Percentiles rank a stretch among this genome's conserved stretches.
phyloP scores from a whole-genome alignment of 2,329 filamentous ascomycete genomes.

The Nothomitra cinnamomea region DNA sequence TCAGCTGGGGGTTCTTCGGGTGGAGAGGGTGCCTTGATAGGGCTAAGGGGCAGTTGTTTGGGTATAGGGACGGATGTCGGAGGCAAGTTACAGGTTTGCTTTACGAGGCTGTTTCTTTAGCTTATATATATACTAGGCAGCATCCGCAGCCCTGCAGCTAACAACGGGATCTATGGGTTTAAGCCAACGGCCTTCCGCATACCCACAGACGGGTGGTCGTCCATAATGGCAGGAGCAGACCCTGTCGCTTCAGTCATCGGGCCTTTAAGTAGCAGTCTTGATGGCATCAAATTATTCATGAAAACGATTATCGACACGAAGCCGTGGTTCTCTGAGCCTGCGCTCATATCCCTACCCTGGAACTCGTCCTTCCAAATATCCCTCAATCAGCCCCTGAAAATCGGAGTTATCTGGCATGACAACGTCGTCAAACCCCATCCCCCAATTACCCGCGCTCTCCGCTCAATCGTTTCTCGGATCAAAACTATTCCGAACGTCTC shows the following conservation, averaged over 20 bases:
- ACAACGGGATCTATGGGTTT: slow-evolving; percentile 28
- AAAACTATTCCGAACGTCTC: slow-evolving; percentile 11
- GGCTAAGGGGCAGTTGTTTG: slow-evolving; percentile 32
- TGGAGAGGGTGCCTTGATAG: slow-evolving; percentile 38
- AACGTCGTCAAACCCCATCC: slow-evolving; percentile 4
- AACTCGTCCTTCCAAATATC: background rate
- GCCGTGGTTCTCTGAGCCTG: slow-evolving; percentile 7
- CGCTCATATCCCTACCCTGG: slow-evolving; percentile 7
- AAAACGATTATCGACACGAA: slow-evolving; percentile 6
- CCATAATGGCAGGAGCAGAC: slow-evolving; percentile 28
- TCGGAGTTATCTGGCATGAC: slow-evolving; percentile 4
- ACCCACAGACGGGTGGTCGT: slow-evolving; percentile 24
- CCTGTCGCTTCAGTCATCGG: slow-evolving; percentile 33
- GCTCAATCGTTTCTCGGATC: background rate
- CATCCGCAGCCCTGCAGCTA: slow-evolving; percentile 30
- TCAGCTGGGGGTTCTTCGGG: slow-evolving; percentile 37
- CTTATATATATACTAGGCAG: slow-evolving; percentile 31
- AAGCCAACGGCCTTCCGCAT: slow-evolving; percentile 27
- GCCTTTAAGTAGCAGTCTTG: slow-evolving; percentile 23
- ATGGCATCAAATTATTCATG: slow-evolving; percentile 9
- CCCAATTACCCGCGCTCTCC: slow-evolving; percentile 2
- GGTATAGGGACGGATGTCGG: slow-evolving; percentile 26
- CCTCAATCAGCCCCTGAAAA: background rate
- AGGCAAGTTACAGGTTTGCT: slow-evolving; percentile 9
- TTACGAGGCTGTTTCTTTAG: slow-evolving; percentile 20